Conservation (phyloP, 441 rosid species). For the Pelargonium myrrhifolium region DNA sequence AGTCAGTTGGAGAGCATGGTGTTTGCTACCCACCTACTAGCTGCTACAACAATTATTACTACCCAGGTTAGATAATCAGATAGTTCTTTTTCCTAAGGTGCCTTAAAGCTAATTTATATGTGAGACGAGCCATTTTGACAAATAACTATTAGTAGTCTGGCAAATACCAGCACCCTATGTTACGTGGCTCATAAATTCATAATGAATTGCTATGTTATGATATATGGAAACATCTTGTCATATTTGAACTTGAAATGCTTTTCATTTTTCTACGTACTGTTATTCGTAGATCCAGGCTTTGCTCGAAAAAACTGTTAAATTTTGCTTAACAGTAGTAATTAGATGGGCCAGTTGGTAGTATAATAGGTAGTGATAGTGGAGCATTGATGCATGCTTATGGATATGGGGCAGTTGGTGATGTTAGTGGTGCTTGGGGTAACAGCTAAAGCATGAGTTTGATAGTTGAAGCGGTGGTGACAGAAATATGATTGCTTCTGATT, state of each 20-base stretch:
- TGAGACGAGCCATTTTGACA: background rate
- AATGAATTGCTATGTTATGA: background rate
- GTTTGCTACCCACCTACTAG: slow-evolving; percentile 26
- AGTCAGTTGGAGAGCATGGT: slow-evolving; percentile 26
- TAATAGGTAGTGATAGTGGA: no score
- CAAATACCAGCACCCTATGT: background rate
- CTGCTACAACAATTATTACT: slow-evolving; percentile 32
- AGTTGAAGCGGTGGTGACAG: no score
- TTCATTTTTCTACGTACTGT: background rate
- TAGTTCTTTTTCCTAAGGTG: background rate
- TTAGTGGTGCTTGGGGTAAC: no score
- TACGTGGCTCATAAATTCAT: no score
- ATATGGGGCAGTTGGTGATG: no score
- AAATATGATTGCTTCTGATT: background rate
- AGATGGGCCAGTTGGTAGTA: no score
- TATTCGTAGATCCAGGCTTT: background rate
- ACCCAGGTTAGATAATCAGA: slow-evolving; percentile 39
- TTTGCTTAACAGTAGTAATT: no score
- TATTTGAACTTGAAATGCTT: slow-evolving; percentile 1
- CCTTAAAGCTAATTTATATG: background rate
- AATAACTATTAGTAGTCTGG: background rate
- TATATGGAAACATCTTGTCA: background rate
- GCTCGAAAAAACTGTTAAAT: background rate
- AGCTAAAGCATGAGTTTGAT: no score
- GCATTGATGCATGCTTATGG: no score